phyloP scores from a whole-genome alignment of 139 green algal species.

The Zygnema cylindricum region DNA sequence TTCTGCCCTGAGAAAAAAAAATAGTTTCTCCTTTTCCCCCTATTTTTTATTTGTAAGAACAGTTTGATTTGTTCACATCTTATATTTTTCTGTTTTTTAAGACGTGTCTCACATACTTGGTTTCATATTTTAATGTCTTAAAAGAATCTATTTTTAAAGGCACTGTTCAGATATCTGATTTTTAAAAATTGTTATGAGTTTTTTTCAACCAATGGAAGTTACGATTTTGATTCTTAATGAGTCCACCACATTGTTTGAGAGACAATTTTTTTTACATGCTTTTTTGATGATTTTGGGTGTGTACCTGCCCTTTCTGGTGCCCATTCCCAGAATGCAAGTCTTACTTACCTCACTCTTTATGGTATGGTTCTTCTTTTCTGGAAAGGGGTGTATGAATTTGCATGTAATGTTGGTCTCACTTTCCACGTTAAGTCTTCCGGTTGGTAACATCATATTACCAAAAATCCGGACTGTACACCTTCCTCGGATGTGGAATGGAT shows the following conservation, averaged over 20 bases:
- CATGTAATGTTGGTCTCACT: conserved; percentile 8
- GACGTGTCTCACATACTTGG: too few relatives aligned
- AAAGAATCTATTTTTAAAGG: too few relatives aligned
- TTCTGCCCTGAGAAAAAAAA: too few relatives aligned
- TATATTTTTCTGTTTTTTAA: neutral
- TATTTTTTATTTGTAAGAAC: neutral
- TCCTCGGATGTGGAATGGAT: too few relatives aligned
- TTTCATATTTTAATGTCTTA: too few relatives aligned
- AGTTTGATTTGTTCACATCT: neutral
- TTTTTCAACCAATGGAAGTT: too few relatives aligned
- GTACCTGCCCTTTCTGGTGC: neutral
- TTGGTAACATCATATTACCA: neutral
- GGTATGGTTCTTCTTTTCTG: neutral
- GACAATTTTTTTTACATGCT: neutral
- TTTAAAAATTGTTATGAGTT: too few relatives aligned
- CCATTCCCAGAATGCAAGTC: neutral
- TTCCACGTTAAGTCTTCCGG: neutral
- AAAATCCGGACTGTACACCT: neutral
- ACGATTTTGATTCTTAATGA: neutral
- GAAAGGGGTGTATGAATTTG: neutral
- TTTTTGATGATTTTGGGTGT: neutral
- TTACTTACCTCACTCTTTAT: neutral
- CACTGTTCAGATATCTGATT: too few relatives aligned
- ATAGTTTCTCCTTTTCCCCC: neutral
- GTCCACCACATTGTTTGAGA: neutral